These are phyloP conservation scores for Drechslera avenae DNA, from an alignment of 2,329 filamentous ascomycete genomes.

Conservation along the genomic window DNA sequence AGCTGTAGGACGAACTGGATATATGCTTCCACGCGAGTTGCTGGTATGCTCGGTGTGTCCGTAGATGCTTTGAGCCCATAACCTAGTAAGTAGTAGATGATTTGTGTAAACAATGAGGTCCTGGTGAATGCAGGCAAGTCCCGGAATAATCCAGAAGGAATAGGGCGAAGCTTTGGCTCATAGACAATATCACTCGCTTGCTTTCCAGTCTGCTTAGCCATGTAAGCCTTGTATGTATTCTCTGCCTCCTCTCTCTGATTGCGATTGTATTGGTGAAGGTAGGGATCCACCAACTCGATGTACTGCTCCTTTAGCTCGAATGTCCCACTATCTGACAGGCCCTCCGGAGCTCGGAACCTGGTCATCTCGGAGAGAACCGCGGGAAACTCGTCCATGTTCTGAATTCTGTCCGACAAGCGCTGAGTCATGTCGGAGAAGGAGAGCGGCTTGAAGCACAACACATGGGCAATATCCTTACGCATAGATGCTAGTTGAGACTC, in stretches of 20 bases:
- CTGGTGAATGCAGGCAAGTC: constrained; percentile 78
- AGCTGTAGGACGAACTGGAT: constrained; percentile 90
- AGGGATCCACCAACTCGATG: constrained; percentile 89
- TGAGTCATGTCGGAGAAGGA: constrained; percentile 90
- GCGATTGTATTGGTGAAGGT: constrained; percentile 93
- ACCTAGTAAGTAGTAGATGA: constrained; percentile 85
- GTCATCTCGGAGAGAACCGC: constrained; percentile 85
- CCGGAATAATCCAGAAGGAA: constrained; percentile 77
- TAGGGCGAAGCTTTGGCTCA: constrained; percentile 80
- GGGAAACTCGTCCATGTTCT: constrained; percentile 88
- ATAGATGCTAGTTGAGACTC: constrained; percentile 72
- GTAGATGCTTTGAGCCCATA: constrained; percentile 75
- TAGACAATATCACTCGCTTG: constrained; percentile 83
- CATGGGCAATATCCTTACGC: constrained; percentile 87
- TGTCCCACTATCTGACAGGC: constrained; percentile 87
- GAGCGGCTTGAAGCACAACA: constrained; percentile 93
- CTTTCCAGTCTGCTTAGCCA: constrained; percentile 86
- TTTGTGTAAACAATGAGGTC: constrained; percentile 84
- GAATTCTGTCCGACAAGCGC: constrained; percentile 85
- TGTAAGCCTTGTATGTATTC: constrained; percentile 81
- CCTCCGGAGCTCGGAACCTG: constrained; percentile 86
- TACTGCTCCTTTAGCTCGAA: constrained; percentile 90
- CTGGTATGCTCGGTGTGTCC: constrained; percentile 74
- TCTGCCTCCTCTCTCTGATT: constrained; percentile 97
- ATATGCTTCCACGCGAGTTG: constrained; percentile 86